Evolutionary conservation across 257 asterid species (phyloP), one percentile per base, ranked within the genome.

Genomic region (Rauvolfia tetraphylla): DNA sequence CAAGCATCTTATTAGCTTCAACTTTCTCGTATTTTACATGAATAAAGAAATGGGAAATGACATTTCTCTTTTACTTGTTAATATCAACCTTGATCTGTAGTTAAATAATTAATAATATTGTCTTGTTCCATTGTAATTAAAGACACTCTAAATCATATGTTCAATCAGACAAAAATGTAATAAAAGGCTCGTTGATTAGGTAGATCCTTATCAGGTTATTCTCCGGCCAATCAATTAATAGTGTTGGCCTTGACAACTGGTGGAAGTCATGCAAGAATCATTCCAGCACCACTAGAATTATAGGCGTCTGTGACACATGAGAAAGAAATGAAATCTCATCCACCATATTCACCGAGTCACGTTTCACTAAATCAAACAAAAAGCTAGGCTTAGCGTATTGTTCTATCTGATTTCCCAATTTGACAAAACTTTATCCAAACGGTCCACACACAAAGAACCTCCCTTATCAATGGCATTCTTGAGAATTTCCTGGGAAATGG

Each of bases 331-430:
- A 22, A 41, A 49, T 49, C 15, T 14, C 7, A 3, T 49, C n/a
- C 69, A 42, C 66, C 67, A 69, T 63, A 61, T 57, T 75, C 56
- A 74, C 20, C 31, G 79, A 76, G 78, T 79, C 84, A 83, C 76
- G 79, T 73, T 80, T 85, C 85, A 67, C 84, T 79, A 67, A 76
- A 81, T 80, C 67, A 71, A 72, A 66, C 33, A 48, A 75, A 78
- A 66, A 27, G 51, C 71, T 41, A 39, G 39, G 62, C 38, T 34
- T 12, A 29, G 57, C 57, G 65, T 63, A 79, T 53, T 53, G 61
- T 84, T 79, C 74, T 54, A 78, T 79, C 66, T 10, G 5, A 74
- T 85, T 82, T 73, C 90, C 91, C 34, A 72, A 82, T 80, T 85
- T 81, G 86, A n/a, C 87, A 76, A 85, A 79, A 51, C 71, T 77